These are phyloP conservation scores for Ophiosphaerella korrae DNA, from an alignment of 2,329 filamentous ascomycete genomes.

Conservation along the genomic window DNA sequence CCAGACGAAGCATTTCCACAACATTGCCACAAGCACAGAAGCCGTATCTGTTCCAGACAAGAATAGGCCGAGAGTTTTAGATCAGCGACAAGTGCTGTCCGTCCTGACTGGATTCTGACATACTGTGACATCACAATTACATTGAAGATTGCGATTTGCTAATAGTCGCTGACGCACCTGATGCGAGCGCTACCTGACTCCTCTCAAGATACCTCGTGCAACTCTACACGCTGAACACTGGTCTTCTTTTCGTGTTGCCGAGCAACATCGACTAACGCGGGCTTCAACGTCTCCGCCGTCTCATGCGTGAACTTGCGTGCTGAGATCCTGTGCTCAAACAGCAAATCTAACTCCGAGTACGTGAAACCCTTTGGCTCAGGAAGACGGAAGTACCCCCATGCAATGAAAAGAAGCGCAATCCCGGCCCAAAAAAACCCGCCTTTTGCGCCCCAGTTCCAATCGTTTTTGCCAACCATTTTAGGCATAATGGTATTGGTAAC, in stretches of 20 bases:
- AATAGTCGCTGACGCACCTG: too few species aligned
- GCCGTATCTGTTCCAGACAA: too few species aligned
- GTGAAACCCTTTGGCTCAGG: conserved; percentile 28
- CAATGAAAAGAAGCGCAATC: conserved; percentile 23
- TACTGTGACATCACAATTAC: too few species aligned
- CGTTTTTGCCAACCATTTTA: conserved; percentile 30
- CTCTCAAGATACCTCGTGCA: not conserved
- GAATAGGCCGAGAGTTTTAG: too few species aligned
- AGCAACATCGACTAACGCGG: conserved; percentile 20
- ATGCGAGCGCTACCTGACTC: conserved; percentile 2
- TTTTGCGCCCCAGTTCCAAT: conserved; percentile 33
- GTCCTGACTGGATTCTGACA: too few species aligned
- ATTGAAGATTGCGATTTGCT: too few species aligned
- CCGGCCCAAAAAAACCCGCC: conserved; percentile 32
- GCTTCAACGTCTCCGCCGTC: conserved; percentile 24
- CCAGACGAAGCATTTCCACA: too few species aligned
- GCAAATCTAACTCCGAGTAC: conserved; percentile 27
- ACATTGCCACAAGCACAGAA: too few species aligned
- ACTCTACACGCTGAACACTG: conserved; percentile 21
- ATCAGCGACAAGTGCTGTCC: too few species aligned
- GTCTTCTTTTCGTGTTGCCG: conserved; percentile 24
- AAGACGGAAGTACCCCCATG: conserved; percentile 30
- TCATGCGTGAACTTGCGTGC: conserved; percentile 30
- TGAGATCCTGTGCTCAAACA: conserved; percentile 29
- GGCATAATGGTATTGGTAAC: conserved; percentile 30